Conservation (phyloP, 2,329 filamentous ascomycete species). For the Ciborinia camelliae region DNA sequence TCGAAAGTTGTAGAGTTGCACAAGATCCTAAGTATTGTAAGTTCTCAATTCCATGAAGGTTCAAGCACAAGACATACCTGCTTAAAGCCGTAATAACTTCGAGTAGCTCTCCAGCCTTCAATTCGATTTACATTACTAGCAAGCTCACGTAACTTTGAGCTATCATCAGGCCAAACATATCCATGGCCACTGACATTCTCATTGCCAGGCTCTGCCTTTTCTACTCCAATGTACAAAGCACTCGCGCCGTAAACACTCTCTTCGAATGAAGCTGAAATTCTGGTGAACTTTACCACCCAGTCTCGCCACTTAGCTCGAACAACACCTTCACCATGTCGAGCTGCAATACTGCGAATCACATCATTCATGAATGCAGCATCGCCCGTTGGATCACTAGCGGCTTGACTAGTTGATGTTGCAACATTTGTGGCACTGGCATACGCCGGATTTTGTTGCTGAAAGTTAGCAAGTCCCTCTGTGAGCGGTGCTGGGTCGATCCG, state of each 20-base stretch:
- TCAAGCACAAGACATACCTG: constrained; percentile 53
- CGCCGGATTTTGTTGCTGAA: constrained; percentile 72
- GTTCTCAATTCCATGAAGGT: constrained; percentile 31
- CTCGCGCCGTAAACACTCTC: constrained; percentile 93
- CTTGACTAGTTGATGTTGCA: constrained; percentile 32
- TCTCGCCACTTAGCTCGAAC: constrained; percentile 90
- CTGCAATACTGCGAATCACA: constrained; percentile 76
- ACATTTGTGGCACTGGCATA: constrained; percentile 51
- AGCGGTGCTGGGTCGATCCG: constrained; percentile 76
- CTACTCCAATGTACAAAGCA: constrained; percentile 78
- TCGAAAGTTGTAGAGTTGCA: constrained; percentile 59
- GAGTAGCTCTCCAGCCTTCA: constrained; percentile 93
- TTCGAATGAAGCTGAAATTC: constrained; percentile 90
- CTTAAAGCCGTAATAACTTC: constrained; percentile 94
- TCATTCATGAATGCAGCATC: constrained; percentile 87
- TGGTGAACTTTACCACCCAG: constrained; percentile 91
- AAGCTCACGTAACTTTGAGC: constrained; percentile 76
- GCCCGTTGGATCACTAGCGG: constrained; percentile 67
- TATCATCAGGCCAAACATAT: constrained; percentile 90
- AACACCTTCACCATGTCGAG: constrained; percentile 83
- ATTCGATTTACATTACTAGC: constrained; percentile 89
- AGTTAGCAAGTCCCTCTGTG: constrained; percentile 83
- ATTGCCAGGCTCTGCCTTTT: constrained; percentile 60
- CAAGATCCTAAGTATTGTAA: constrained; percentile 54
- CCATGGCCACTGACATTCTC: constrained; percentile 74